phyloP scores from a whole-genome alignment of 306 rosid genomes.

The Dryas octopetala region DNA sequence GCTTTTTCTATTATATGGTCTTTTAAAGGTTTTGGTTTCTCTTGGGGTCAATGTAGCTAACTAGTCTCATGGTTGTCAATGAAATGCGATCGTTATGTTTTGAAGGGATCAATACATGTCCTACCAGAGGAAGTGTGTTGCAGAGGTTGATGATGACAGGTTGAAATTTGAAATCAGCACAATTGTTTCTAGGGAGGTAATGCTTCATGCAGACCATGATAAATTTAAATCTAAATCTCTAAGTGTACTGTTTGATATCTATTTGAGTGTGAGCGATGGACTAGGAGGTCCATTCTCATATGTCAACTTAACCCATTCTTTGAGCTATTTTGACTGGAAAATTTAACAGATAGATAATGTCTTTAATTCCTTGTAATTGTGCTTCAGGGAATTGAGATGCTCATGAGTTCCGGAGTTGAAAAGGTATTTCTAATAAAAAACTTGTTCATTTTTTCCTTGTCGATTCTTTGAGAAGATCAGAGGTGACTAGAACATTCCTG shows the following conservation, averaged over 20 bases:
- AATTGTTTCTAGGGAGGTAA: conserved; percentile 79
- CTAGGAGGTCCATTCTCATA: neutral
- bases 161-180: conserved; percentile 90
- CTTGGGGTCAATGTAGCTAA: conserved; percentile 2
- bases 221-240: neutral
- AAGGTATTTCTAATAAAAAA: conserved; percentile 60
- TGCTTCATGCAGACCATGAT: neutral
- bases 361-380: conserved; percentile 22
- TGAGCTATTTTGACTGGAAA: neutral
- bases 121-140: conserved; percentile 66
- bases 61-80: conserved; percentile 3
- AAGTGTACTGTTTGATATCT: neutral
- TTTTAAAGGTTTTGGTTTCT: neutral
- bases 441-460: conserved; percentile 23
- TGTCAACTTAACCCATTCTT: neutral
- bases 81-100: conserved; percentile 18
- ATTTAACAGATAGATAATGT: conserved; percentile 9
- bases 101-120: conserved; percentile 66
- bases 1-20: neutral
- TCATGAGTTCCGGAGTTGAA: conserved; percentile 53
- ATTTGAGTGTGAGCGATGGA: neutral
- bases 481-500: conserved; percentile 18
- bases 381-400: conserved; percentile 95
- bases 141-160: conserved; percentile 79
- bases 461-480: conserved; percentile 4